Conservation (phyloP, 139 green algal species). For the Chlorella vulgaris region DNA sequence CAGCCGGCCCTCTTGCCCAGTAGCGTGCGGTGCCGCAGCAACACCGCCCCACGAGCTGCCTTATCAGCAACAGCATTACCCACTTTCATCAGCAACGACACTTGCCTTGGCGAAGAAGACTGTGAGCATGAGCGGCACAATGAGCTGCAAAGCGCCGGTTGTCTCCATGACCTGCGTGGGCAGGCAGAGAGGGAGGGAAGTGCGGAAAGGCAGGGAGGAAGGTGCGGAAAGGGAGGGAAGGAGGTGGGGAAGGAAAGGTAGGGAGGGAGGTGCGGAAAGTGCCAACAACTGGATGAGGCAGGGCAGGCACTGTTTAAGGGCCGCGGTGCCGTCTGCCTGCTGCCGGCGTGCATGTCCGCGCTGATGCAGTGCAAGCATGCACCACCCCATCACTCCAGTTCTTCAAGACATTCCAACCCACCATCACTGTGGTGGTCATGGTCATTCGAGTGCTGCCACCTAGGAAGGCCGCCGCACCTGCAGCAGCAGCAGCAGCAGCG, state of each 20-base stretch:
- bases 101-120: slow-evolving; percentile 70
- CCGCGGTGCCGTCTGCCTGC: too few species aligned
- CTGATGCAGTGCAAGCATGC: too few species aligned
- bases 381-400: neutral
- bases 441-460: slow-evolving; percentile 79
- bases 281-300: too few species aligned
- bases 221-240: too few species aligned
- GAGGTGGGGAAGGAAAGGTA: too few species aligned
- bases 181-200: neutral
- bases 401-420: neutral
- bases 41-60: too few species aligned
- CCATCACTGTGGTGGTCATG: slow-evolving; percentile 68
- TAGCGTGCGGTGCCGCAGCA: too few species aligned
- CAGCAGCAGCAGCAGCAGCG: neutral
- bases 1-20: too few species aligned
- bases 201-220: neutral
- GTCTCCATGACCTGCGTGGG: slow-evolving; percentile 75
- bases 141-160: slow-evolving; percentile 67
- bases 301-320: too few species aligned
- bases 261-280: too few species aligned
- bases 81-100: neutral
- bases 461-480: slow-evolving; percentile 47
- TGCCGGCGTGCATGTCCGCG: too few species aligned
- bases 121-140: slow-evolving; percentile 72
- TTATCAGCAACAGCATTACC: neutral